These are phyloP conservation scores for Macrocystidia cucumis DNA, from an alignment of 1,284 basidiomycete species.

Conservation along the genomic window DNA sequence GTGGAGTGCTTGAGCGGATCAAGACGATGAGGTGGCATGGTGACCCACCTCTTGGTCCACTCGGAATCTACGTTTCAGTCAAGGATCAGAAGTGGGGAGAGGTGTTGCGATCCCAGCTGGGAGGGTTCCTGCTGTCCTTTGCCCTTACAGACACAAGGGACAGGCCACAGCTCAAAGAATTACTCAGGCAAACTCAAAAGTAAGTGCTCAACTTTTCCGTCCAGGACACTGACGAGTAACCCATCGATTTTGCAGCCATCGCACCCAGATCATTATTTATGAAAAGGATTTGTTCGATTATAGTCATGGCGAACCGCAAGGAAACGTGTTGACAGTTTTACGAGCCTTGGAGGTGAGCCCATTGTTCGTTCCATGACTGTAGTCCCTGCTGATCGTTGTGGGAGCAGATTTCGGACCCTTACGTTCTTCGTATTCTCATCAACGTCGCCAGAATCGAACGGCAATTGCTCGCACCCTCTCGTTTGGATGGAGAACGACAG, in stretches of 20 bases:
- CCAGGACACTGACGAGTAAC: constrained; percentile 1
- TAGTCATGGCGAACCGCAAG: constrained; percentile 55
- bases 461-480: constrained; percentile 55
- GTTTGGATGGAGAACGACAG: constrained; percentile 49
- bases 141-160: constrained; percentile 76
- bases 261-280: constrained; percentile 53
- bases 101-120: constrained; percentile 63
- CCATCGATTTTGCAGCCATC: constrained; percentile 16
- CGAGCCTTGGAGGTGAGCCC: constrained; percentile 78
- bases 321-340: constrained; percentile 64
- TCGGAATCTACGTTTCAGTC: constrained; percentile 79
- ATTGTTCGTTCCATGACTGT: not conserved
- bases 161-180: constrained; percentile 44
- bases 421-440: constrained; percentile 79
- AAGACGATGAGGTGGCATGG: constrained; percentile 54
- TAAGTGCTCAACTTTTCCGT: constrained; percentile 25
- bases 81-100: constrained; percentile 65
- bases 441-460: constrained; percentile 71
- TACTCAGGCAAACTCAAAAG: constrained; percentile 55
- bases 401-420: constrained; percentile 63
- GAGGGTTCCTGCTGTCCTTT: constrained; percentile 60
- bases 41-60: constrained; percentile 75
- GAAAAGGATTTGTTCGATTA: constrained; percentile 77
- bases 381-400: constrained; percentile 1
- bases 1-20: constrained; percentile 54